Percentiles rank a stretch among this genome's conserved stretches.
Conservation (phyloP, 345 rosid species). For the Cochlearia excelsa region DNA sequence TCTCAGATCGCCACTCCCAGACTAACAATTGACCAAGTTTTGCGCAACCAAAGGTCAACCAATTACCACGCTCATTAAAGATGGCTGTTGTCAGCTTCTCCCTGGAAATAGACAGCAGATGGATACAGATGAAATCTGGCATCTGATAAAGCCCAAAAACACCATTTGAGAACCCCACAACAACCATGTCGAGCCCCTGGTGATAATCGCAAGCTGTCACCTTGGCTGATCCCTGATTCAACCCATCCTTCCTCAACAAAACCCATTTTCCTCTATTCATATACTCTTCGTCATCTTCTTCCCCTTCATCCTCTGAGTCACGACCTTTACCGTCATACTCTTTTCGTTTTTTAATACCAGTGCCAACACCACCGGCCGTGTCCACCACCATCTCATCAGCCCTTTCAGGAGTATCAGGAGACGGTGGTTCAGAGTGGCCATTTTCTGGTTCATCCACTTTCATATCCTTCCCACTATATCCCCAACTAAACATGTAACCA, state of each 20-base stretch:
- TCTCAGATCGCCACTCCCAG: conserved; percentile 98
- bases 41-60: conserved; percentile 95
- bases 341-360: conserved; percentile 53
- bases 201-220: conserved; percentile 83
- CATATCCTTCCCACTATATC: conserved; percentile 38
- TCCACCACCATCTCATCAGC: conserved; percentile 40
- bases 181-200: conserved; percentile 72
- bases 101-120: conserved; percentile 74
- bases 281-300: conserved; percentile 40
- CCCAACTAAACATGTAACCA: conserved; percentile 79
- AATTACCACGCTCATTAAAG: conserved; percentile 84
- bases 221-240: conserved; percentile 63
- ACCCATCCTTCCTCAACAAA: conserved; percentile 76
- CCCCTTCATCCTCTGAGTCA: conserved; percentile 32
- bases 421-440: conserved; percentile 44
- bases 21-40: conserved; percentile 90
- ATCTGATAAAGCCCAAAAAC: conserved; percentile 90
- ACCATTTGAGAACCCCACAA: conserved; percentile 89
- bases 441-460: conserved; percentile 32
- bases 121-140: conserved; percentile 93
- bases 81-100: conserved; percentile 83
- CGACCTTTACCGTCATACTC: conserved; percentile 47
- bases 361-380: conserved; percentile 19
- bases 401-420: conserved; percentile 67
- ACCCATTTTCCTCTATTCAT: conserved; percentile 72